Evolutionary conservation across 306 rosid genomes (phyloP).

Genomic region (Inga laurina): DNA sequence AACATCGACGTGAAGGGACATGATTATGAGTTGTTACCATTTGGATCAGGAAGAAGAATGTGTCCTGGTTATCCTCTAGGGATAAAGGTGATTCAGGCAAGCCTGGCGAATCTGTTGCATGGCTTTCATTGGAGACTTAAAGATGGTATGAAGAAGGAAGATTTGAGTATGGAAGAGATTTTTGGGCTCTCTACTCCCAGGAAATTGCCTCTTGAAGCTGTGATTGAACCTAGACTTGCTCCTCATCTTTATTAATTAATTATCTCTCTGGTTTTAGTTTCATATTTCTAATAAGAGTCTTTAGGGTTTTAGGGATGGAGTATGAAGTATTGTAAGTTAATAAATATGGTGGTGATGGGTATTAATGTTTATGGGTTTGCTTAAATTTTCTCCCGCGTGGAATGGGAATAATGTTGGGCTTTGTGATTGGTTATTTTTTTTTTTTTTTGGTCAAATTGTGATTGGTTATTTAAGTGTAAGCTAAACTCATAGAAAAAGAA

Average conservation of each 20-base stretch:
- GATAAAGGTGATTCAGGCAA: conserved; percentile 69
- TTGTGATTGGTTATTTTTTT: background rate
- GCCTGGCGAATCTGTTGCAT: conserved; percentile 76
- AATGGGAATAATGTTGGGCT: background rate
- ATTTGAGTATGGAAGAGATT: conserved; percentile 68
- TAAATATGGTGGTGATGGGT: background rate
- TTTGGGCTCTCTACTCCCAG: conserved; percentile 71
- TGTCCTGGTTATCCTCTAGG: conserved; percentile 87
- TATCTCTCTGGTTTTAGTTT: background rate
- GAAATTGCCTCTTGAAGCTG: conserved; percentile 49
- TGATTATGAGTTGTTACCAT: conserved; percentile 74
- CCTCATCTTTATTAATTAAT: conserved; percentile 41
- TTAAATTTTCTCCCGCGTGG: background rate
- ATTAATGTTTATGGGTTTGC: background rate
- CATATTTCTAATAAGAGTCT: background rate
- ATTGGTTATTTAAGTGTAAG: too few species aligned
- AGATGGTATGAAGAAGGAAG: conserved; percentile 42
- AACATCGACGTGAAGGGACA: conserved; percentile 70
- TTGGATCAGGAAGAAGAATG: conserved; percentile 90
- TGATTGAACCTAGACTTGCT: conserved; percentile 66
- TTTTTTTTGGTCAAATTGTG: too few species aligned
- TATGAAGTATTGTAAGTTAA: background rate
- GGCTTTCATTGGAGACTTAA: conserved; percentile 79
- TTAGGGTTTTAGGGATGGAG: background rate
- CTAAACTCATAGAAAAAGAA: too few species aligned